These are phyloP conservation scores for Truncatella angustata DNA, from an alignment of 2,329 filamentous ascomycete genomes.

Conservation along the genomic window DNA sequence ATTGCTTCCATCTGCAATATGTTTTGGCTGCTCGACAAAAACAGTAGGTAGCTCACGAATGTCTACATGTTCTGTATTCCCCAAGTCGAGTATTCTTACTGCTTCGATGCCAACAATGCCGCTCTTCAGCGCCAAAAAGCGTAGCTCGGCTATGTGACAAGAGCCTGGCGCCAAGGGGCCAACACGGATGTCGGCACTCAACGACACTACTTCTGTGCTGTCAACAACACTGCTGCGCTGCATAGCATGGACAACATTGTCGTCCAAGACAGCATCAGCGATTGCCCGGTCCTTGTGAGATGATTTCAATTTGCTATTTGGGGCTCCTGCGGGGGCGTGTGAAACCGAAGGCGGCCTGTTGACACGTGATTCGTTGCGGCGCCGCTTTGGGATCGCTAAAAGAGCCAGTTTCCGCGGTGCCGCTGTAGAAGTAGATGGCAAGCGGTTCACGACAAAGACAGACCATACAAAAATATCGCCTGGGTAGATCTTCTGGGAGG, in stretches of 20 bases:
- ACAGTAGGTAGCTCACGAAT: constrained; percentile 72
- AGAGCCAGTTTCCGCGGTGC: constrained; percentile 67
- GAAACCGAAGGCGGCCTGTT: constrained; percentile 53
- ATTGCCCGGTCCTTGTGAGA: constrained; percentile 33
- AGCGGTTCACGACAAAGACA: constrained; percentile 74
- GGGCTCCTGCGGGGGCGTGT: constrained; percentile 24
- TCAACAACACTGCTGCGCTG: constrained; percentile 65
- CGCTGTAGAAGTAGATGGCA: constrained; percentile 32
- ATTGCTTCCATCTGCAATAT: background rate
- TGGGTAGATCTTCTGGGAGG: constrained; percentile 48
- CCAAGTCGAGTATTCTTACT: constrained; percentile 70
- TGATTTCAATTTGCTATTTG: constrained; percentile 15
- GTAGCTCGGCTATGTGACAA: constrained; percentile 71
- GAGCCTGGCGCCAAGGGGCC: constrained; percentile 70
- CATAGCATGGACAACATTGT: constrained; percentile 69
- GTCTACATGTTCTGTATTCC: constrained; percentile 73
- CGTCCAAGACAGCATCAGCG: constrained; percentile 69
- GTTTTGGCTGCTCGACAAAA: constrained; percentile 41
- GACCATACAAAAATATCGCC: constrained; percentile 71
- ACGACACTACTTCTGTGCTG: constrained; percentile 66
- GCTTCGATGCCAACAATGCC: constrained; percentile 72
- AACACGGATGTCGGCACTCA: constrained; percentile 72
- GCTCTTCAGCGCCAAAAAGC: constrained; percentile 65
- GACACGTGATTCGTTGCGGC: constrained; percentile 54
- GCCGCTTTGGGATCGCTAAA: constrained; percentile 63